Percentiles rank a stretch among this genome's conserved stretches.
These are phyloP conservation scores for Leishmania tarentolae DNA, from an alignment of 208 protist genomes.

Conservation along the genomic window DNA sequence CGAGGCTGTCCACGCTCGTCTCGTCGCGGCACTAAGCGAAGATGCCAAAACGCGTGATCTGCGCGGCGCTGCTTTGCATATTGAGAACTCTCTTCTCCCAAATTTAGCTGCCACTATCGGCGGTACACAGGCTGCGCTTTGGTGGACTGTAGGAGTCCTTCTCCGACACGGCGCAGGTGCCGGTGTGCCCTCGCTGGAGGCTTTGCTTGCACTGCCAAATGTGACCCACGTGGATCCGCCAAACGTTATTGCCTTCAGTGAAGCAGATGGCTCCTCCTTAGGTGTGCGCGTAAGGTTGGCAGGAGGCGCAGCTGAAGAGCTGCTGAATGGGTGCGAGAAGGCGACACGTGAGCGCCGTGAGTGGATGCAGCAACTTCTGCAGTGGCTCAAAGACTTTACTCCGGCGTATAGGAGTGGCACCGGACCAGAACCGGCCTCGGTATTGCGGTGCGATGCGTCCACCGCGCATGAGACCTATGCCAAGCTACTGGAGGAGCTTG, in stretches of 20 bases:
- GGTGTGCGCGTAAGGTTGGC: not conserved
- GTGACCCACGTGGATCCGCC: not conserved
- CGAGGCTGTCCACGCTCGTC: not conserved
- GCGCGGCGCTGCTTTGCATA: not conserved
- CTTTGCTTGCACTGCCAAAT: not conserved
- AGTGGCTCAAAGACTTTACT: constrained; percentile 5
- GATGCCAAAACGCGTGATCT: not conserved
- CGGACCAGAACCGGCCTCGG: not conserved
- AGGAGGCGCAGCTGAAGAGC: not conserved
- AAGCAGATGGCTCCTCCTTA: not conserved
- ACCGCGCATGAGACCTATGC: not conserved
- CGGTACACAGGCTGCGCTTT: not conserved
- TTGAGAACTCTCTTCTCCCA: not conserved
- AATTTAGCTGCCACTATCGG: not conserved
- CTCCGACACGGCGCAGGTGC: constrained; percentile 1
- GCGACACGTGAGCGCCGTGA: not conserved
- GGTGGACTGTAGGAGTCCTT: not conserved
- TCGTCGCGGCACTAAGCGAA: not conserved
- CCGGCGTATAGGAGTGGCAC: not conserved
- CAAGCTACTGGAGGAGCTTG: constrained; percentile 2
- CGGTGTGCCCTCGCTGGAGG: not conserved
- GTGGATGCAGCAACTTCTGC: not conserved
- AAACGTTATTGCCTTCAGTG: not conserved
- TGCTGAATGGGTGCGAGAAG: not conserved
- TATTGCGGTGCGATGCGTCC: not conserved